These are phyloP conservation scores for Urochloa ruziziensis DNA, from an alignment of 176 grass and related monocot species.

Conservation along the genomic window DNA sequence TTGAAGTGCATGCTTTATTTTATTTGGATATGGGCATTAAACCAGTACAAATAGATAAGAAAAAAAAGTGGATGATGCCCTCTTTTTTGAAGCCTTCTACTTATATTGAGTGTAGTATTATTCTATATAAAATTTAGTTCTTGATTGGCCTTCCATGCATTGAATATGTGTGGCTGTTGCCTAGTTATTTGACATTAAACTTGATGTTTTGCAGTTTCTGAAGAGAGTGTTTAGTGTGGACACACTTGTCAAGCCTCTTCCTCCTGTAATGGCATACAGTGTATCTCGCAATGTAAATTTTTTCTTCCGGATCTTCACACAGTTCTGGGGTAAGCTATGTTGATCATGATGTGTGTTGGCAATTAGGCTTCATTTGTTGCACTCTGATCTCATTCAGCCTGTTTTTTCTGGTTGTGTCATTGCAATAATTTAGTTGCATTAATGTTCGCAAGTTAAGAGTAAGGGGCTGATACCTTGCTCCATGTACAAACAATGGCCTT, in stretches of 20 bases:
- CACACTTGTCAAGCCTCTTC: slow-evolving; percentile 91
- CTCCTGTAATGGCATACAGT: slow-evolving; percentile 91
- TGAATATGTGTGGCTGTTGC: neutral
- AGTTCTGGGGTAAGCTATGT: slow-evolving; percentile 83
- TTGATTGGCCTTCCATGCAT: neutral
- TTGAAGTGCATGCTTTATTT: neutral
- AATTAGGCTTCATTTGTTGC: neutral
- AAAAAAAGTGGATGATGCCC: neutral
- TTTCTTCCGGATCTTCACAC: slow-evolving; percentile 90
- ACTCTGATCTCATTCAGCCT: neutral
- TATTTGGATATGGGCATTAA: neutral
- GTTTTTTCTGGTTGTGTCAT: neutral
- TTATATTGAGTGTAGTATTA: neutral
- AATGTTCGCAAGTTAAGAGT: neutral
- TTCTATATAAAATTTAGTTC: neutral
- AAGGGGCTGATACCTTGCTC: neutral
- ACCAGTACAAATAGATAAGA: neutral
- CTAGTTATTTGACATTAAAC: slow-evolving; percentile 30
- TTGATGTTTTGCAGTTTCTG: slow-evolving; percentile 70
- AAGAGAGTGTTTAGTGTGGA: slow-evolving; percentile 84
- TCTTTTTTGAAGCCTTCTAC: slow-evolving; percentile 4
- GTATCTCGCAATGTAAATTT: slow-evolving; percentile 83
- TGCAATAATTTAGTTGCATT: neutral
- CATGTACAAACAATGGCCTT: neutral
- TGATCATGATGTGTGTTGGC: slow-evolving; percentile 7